Evolutionary conservation across 345 rosid species (phyloP).

Genomic region (Litchi chinensis): DNA sequence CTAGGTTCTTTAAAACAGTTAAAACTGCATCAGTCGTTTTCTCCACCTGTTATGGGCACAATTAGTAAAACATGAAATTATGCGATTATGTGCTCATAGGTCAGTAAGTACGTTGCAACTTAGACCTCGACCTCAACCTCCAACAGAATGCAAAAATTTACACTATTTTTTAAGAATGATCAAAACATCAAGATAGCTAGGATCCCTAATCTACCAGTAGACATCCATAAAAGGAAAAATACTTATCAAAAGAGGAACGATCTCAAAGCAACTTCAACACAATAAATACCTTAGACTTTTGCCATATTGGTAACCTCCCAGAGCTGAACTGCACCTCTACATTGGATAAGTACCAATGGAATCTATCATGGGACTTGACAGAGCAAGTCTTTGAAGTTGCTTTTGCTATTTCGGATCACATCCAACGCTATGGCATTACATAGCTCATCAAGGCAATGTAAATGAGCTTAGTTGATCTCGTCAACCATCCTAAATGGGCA

Average conservation of each 20-base stretch:
- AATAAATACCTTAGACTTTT: too few species aligned
- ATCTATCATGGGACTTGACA: too few species aligned
- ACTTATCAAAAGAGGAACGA: not conserved
- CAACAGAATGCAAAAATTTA: not conserved
- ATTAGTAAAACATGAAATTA: slow-evolving; percentile 17
- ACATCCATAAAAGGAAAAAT: not conserved
- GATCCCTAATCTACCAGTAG: not conserved
- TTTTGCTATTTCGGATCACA: too few species aligned
- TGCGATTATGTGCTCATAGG: not conserved
- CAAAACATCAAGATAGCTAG: not conserved
- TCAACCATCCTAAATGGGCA: too few species aligned
- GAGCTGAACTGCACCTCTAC: too few species aligned
- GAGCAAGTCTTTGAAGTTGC: too few species aligned
- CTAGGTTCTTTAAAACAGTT: slow-evolving; percentile 56
- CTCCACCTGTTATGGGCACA: slow-evolving; percentile 61
- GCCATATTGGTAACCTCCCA: too few species aligned
- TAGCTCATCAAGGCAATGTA: too few species aligned
- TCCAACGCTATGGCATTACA: too few species aligned
- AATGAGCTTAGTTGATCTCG: too few species aligned
- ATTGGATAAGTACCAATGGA: too few species aligned
- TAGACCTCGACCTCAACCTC: not conserved
- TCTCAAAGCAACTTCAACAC: too few species aligned
- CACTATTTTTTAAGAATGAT: not conserved
- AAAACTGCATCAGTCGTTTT: slow-evolving; percentile 74
- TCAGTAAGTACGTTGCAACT: not conserved